Evolutionary conservation across 108 stramenopile genomes (phyloP).

Genomic region (Cyclotella cryptica): DNA sequence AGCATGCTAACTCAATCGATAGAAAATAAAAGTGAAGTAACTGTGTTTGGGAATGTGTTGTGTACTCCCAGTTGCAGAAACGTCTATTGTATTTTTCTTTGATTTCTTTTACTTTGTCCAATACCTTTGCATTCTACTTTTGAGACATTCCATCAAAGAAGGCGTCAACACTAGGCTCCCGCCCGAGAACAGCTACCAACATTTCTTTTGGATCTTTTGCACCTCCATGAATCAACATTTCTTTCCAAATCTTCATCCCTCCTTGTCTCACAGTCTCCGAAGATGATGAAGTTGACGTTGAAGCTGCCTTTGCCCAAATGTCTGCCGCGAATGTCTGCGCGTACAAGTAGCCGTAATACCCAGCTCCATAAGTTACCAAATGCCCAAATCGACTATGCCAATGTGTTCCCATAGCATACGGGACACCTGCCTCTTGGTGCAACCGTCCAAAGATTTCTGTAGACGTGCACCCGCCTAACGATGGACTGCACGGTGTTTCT

Average conservation of each 20-base stretch:
- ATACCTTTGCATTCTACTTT: not conserved
- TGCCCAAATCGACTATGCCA: slow-evolving; percentile 88
- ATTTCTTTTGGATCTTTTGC: slow-evolving; percentile 79
- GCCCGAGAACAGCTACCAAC: slow-evolving; percentile 71
- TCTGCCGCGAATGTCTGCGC: slow-evolving; percentile 84
- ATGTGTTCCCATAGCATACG: slow-evolving; percentile 78
- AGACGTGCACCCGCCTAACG: slow-evolving; percentile 52
- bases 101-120: no score
- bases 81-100: no score
- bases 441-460: slow-evolving; percentile 68
- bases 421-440: slow-evolving; percentile 64
- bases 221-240: slow-evolving; percentile 83
- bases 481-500: slow-evolving; percentile 41
- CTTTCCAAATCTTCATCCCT: slow-evolving; percentile 81
- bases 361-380: slow-evolving; percentile 88
- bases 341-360: slow-evolving; percentile 90
- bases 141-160: slow-evolving; percentile 49
- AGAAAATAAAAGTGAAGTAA: no score
- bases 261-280: slow-evolving; percentile 22
- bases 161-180: slow-evolving; percentile 56
- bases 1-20: no score
- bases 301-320: slow-evolving; percentile 75
- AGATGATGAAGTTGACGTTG: slow-evolving; percentile 28
- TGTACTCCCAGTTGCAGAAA: no score
- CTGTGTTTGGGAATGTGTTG: no score